Conservation (phyloP, 1,139 yeast genomes). For the Taphrina betulina region DNA sequence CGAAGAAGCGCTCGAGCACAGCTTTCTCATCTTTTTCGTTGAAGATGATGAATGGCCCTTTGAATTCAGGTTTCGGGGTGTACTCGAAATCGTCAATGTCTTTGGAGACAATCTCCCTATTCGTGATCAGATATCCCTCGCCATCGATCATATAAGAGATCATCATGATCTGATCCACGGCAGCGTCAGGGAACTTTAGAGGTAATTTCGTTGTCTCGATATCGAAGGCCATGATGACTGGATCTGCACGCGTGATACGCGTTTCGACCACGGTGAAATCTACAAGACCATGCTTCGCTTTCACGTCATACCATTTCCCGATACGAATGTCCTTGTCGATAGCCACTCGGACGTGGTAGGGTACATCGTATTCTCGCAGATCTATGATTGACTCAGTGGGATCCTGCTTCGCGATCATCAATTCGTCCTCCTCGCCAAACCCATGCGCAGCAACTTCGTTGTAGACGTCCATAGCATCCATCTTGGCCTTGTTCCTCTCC, state of each 20-base stretch:
- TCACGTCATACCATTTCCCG: slow-evolving; percentile 93
- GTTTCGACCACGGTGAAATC: slow-evolving; percentile 63
- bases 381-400: slow-evolving; percentile 71
- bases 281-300: slow-evolving; percentile 59
- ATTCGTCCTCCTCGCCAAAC: slow-evolving; percentile 40
- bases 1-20: slow-evolving; percentile 72
- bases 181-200: slow-evolving; percentile 88
- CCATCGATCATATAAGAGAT: slow-evolving; percentile 99
- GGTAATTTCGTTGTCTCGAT: slow-evolving; percentile 98
- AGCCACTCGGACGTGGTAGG: slow-evolving; percentile 92
- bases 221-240: slow-evolving; percentile 94
- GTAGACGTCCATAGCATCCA: slow-evolving; percentile 70
- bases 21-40: slow-evolving; percentile 85
- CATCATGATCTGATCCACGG: slow-evolving; percentile 97
- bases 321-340: slow-evolving; percentile 82
- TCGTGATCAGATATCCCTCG: slow-evolving; percentile 88
- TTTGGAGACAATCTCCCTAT: slow-evolving; percentile 87
- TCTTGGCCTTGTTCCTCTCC: slow-evolving; percentile 61
- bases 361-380: slow-evolving; percentile 91
- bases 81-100: slow-evolving; percentile 97
- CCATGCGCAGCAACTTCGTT: slow-evolving; percentile 41
- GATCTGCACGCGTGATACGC: slow-evolving; percentile 92
- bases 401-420: slow-evolving; percentile 45
- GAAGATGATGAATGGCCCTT: slow-evolving; percentile 84
- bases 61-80: slow-evolving; percentile 95